Percentiles rank a stretch among this genome's conserved stretches.
Evolutionary conservation across 1,139 yeast genomes (phyloP).

Genomic region (Saccharomyces hybrid): DNA sequence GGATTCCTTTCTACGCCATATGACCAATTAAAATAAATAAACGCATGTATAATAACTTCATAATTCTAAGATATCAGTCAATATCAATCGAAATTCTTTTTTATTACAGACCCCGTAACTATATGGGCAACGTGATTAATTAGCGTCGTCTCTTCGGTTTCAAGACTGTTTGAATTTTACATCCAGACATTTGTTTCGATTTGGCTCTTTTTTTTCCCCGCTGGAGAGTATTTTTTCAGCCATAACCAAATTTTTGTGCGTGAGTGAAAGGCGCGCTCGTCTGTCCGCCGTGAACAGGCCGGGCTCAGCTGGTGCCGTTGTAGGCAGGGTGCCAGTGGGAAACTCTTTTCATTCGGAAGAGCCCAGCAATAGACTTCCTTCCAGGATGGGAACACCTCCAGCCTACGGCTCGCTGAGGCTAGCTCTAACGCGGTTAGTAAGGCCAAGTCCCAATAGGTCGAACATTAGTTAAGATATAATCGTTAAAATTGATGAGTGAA

Average conservation of each 20-base stretch:
- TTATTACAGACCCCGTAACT: too few species aligned
- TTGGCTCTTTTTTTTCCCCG: too few species aligned
- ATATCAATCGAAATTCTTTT: background rate
- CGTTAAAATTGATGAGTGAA: conserved; percentile 1
- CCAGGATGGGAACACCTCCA: background rate
- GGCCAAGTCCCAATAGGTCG: background rate
- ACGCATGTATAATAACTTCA: background rate
- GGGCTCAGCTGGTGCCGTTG: too few species aligned
- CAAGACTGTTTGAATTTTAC: too few species aligned
- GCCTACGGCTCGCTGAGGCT: background rate
- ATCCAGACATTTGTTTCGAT: too few species aligned
- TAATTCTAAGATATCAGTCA: background rate
- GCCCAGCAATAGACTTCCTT: background rate
- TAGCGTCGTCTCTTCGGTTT: too few species aligned
- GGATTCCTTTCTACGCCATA: background rate
- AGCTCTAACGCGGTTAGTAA: background rate
- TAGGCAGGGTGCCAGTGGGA: background rate
- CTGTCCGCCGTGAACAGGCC: too few species aligned
- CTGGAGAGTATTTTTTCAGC: too few species aligned
- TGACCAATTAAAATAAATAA: background rate
- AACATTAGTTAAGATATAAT: background rate
- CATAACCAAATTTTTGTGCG: too few species aligned
- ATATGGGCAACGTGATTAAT: too few species aligned
- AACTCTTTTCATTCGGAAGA: background rate
- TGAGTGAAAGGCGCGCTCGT: too few species aligned